These are phyloP conservation scores for Macrolepiota dolichaula DNA, from an alignment of 768 basidiomycete species.

Conservation along the genomic window DNA sequence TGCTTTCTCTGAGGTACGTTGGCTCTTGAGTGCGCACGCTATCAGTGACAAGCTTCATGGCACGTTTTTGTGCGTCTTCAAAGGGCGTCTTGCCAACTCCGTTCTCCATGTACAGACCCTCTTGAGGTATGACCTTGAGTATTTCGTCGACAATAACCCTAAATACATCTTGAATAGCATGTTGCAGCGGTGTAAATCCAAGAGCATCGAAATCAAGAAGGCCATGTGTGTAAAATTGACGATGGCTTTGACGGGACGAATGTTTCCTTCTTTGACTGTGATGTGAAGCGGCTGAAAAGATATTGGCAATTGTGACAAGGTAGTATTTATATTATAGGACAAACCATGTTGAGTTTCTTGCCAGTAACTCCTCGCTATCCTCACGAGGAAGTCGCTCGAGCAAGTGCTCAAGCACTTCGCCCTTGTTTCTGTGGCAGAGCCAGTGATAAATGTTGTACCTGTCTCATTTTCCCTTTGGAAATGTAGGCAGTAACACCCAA, in stretches of 20 bases:
- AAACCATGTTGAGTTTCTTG: conserved; percentile 43
- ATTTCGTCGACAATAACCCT: conserved; percentile 35
- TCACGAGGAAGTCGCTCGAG: conserved; percentile 50
- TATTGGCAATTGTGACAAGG: neutral
- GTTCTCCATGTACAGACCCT: conserved; percentile 46
- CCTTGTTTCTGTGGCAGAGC: conserved; percentile 27
- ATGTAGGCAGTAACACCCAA: too few relatives aligned
- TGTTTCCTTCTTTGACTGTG: conserved; percentile 37
- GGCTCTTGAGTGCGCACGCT: conserved; percentile 10
- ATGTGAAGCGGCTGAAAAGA: conserved; percentile 47
- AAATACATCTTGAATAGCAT: conserved; percentile 34
- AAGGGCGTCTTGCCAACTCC: conserved; percentile 42
- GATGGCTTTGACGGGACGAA: conserved; percentile 30
- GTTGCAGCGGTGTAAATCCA: conserved; percentile 52
- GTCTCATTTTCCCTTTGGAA: neutral
- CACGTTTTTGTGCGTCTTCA: conserved; percentile 28
- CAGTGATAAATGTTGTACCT: conserved; percentile 61
- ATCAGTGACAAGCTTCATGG: conserved; percentile 23
- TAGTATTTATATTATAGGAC: neutral
- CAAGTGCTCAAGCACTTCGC: conserved; percentile 36
- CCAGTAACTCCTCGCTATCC: conserved; percentile 37
- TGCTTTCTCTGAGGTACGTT: neutral
- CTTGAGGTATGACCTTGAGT: conserved; percentile 31
- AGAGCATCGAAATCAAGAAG: conserved; percentile 40
- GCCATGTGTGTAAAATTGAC: conserved; percentile 33